These are phyloP conservation scores for Castanea crenata DNA, from an alignment of 306 rosid species.

Conservation along the genomic window DNA sequence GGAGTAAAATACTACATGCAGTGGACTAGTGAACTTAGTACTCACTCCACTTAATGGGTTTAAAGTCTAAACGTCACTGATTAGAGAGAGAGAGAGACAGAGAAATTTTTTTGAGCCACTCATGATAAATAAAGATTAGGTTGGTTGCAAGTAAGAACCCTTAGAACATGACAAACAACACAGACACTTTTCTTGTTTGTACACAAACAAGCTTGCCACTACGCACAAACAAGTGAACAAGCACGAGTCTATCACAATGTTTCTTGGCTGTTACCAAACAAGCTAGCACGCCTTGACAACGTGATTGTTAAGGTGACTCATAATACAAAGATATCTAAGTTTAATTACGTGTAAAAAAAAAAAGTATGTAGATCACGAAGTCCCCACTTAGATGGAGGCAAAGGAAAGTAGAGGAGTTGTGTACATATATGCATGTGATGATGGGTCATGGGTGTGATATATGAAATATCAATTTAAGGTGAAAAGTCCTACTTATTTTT, in stretches of 20 bases:
- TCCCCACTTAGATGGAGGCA: too few species aligned
- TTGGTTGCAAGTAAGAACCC: slow-evolving; percentile 34
- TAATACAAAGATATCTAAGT: not conserved
- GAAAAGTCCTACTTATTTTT: too few species aligned
- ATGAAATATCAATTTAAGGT: too few species aligned
- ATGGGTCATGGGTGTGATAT: too few species aligned
- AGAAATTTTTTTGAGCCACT: too few species aligned
- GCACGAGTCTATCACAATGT: too few species aligned
- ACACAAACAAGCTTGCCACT: not conserved
- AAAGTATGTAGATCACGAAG: too few species aligned
- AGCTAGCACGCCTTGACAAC: slow-evolving; percentile 4
- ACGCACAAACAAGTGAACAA: too few species aligned
- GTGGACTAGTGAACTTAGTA: slow-evolving; percentile 26
- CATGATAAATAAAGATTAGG: slow-evolving; percentile 20
- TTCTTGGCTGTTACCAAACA: slow-evolving; percentile 4
- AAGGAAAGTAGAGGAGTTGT: too few species aligned
- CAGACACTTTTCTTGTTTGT: not conserved
- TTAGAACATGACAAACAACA: not conserved
- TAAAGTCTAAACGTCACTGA: too few species aligned
- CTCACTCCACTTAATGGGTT: slow-evolving; percentile 25
- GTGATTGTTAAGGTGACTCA: not conserved
- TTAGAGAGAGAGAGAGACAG: too few species aligned
- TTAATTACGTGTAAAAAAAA: not conserved
- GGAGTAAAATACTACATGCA: not conserved
- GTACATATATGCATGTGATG: too few species aligned